A percentile compares a stretch with the other conserved stretches of the same genome.
Evolutionary conservation across 2,329 filamentous ascomycete genomes (phyloP).

Genomic region (Fusarium musae): DNA sequence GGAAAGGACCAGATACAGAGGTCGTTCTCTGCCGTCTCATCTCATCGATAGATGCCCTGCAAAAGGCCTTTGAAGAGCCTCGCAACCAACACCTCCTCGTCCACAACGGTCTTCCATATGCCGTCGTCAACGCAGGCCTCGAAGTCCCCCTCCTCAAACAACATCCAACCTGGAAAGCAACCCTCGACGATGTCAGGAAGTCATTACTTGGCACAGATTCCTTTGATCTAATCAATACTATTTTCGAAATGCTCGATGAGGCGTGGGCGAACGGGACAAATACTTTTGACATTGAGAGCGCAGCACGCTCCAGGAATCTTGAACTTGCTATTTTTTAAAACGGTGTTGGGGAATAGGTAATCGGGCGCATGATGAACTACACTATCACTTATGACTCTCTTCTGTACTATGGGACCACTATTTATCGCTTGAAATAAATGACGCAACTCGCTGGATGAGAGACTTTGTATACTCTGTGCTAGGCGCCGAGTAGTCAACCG

Average conservation of each 20-base stretch:
- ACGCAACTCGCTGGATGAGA: conserved; percentile 42
- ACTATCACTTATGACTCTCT: neutral
- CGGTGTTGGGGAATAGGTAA: neutral
- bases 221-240: conserved; percentile 21
- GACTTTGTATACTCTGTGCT: conserved; percentile 35
- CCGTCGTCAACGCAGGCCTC: conserved; percentile 29
- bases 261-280: conserved; percentile 37
- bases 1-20: conserved; percentile 17
- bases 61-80: conserved; percentile 33
- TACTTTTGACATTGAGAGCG: conserved; percentile 34
- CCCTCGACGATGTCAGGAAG: conserved; percentile 25
- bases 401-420: neutral
- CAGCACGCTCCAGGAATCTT: conserved; percentile 2
- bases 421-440: conserved; percentile 17
- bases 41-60: conserved; percentile 37
- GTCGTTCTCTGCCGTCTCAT: conserved; percentile 38
- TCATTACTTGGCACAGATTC: conserved; percentile 19
- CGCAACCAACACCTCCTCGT: conserved; percentile 34
- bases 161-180: conserved; percentile 31
- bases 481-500: conserved; percentile 62
- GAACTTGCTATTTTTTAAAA: conserved; percentile 38
- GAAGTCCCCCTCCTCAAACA: conserved; percentile 33
- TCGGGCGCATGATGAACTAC: neutral
- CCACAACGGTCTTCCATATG: conserved; percentile 36
- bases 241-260: conserved; percentile 31